Base-by-base conservation (phyloP, 495 filamentous ascomycete species). In the Collariella sp. region DNA sequence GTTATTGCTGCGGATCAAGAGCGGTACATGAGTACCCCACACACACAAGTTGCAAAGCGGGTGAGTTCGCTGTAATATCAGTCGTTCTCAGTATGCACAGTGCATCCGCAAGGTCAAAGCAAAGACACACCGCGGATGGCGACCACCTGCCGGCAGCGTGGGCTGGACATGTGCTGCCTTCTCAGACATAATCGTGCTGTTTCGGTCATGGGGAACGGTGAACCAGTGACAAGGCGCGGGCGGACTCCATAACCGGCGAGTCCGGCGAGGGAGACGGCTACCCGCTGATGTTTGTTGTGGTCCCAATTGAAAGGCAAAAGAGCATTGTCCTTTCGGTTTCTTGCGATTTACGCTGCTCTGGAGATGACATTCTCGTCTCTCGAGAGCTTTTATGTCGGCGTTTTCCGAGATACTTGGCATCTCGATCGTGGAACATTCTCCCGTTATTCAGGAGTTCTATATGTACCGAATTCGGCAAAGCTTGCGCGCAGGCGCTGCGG, bases 1-100 rank as follows among this genome's bases (percentile, higher is more conserved):
- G n/a, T n/a, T n/a, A n/a, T n/a, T n/a, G n/a, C n/a, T n/a, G n/a
- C 60, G 52, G 60, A 60, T 64, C 42, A 59, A 55, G 66, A 65
- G 66, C 63, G 48, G n/a, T 66, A 55, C 64, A 53, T 61, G 66
- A 68, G 61, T 57, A 48, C 66, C 65, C 59, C 58, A 18, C 34
- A 56, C 56, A 35, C n/a, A 52, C 41, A 16, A 24, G 26, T 5
- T 44, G 49, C 59, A 54, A 54, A 55, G 53, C 33, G 50, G 50
- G 43, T 39, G 34, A 38, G 50, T 33, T 12, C 31, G 50, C 50
- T 7, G 50, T 49, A 55, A 18, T 47, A 39, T 31, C 56, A 31
- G 39, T 44, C 26, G 35, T 24, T 42, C 42, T 41, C 29, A 40
- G 22, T 24, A 54, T 24, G 42, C 42, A 34, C 29, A 40, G 22